Percentiles rank a stretch among this genome's conserved stretches.
Conservation (phyloP, 345 rosid genomes). For the Dovyalis caffra region DNA sequence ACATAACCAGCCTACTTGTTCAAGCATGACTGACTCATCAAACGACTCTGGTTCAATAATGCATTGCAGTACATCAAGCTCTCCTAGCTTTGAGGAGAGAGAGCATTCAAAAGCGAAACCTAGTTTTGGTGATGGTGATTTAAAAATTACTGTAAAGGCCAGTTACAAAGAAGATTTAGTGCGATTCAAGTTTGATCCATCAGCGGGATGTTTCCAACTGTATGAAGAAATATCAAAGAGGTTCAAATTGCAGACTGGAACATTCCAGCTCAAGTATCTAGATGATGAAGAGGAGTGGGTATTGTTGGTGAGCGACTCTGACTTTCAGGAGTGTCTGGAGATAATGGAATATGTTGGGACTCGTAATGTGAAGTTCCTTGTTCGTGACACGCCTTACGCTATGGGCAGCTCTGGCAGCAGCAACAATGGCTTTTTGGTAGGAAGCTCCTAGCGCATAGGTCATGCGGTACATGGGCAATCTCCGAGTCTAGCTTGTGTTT, state of each 20-base stretch:
- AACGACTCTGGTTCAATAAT: conserved; percentile 53
- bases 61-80: conserved; percentile 54
- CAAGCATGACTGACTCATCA: conserved; percentile 71
- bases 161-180: conserved; percentile 66
- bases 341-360: conserved; percentile 56
- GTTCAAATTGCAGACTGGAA: conserved; percentile 61
- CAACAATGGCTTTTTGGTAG: conserved; percentile 47
- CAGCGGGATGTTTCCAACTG: conserved; percentile 59
- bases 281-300: conserved; percentile 97
- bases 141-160: conserved; percentile 67
- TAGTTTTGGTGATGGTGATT: conserved; percentile 36
- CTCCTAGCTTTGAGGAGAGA: conserved; percentile 47
- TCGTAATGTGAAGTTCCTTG: conserved; percentile 60
- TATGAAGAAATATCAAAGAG: conserved; percentile 75
- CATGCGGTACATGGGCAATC: neutral
- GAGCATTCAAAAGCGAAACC: conserved; percentile 36
- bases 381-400: conserved; percentile 45
- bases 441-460: conserved; percentile 23
- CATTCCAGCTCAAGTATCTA: conserved; percentile 77
- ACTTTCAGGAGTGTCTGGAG: conserved; percentile 82
- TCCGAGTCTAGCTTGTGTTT: neutral
- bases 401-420: conserved; percentile 71
- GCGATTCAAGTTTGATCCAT: conserved; percentile 75
- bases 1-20: conserved; percentile 44
- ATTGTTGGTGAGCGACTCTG: conserved; percentile 64